Evolutionary conservation across 139 green algal species (phyloP), one percentile per base, ranked within the genome.

Genomic region (Gonium pectorale): DNA sequence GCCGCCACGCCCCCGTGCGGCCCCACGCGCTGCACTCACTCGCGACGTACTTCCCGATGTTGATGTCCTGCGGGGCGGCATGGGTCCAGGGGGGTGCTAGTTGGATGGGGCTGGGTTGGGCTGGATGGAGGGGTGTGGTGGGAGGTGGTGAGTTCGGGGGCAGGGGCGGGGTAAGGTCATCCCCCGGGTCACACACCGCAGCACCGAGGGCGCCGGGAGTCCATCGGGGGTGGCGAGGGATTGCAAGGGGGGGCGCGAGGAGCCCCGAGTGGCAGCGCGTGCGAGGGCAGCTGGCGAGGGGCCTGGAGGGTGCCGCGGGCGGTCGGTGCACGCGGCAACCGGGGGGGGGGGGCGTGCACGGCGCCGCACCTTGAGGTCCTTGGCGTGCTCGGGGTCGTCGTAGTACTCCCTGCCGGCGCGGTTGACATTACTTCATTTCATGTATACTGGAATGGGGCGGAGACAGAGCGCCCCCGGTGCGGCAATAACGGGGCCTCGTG

Each of bases 341-440:
- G 49, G 49, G 49, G 49, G 49, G 17, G 49, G 96, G n/a, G 27
- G 92, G 91, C 49, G 17, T n/a, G n/a, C n/a, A n/a, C n/a, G n/a
- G n/a, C n/a, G n/a, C n/a, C 75, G 24, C n/a, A 82, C 75, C 66
- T 88, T 56, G 27, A 97, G 88, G 70, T 94, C 90, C 6, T 79
- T 29, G 22, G 69, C 54, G 78, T 94, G 92, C 33, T 89, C 87
- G 22, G 93, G 89, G 41, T 96, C 89, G 15, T 94, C 92, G 74
- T 99, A 98, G 87, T 98, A 97, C 44, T 96, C 92, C 40, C 72
- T 79, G 96, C 68, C n/a, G n/a, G n/a, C n/a, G n/a, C n/a, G n/a
- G n/a, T n/a, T n/a, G n/a, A n/a, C n/a, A n/a, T n/a, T n/a, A n/a
- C n/a, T n/a, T n/a, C n/a, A n/a, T n/a, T n/a, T n/a, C n/a, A n/a